A percentile compares a stretch with the other conserved stretches of the same genome.
Conservation (phyloP, 1,284 basidiomycete genomes). For the Trametes polyzona region DNA sequence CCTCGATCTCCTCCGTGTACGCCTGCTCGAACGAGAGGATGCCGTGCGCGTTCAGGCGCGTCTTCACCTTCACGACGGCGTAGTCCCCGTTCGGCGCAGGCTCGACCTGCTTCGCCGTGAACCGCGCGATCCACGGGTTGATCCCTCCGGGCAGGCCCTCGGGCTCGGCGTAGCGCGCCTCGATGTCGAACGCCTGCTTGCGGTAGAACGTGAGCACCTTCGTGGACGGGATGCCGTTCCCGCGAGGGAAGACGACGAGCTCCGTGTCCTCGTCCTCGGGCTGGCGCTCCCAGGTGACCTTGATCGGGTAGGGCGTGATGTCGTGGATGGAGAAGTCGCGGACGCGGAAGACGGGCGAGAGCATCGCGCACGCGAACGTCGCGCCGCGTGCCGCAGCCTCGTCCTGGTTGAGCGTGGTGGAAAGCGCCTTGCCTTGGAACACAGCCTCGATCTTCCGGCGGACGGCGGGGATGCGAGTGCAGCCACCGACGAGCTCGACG, state of each 20-base stretch:
- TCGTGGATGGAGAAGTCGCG: conserved; percentile 90
- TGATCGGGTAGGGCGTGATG: conserved; percentile 84
- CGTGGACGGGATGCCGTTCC: conserved; percentile 86
- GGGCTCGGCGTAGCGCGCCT: conserved; percentile 81
- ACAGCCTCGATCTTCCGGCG: conserved; percentile 66
- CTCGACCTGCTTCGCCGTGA: conserved; percentile 82
- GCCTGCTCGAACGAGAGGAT: conserved; percentile 84
- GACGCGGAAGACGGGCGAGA: conserved; percentile 95
- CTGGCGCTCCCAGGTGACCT: conserved; percentile 81
- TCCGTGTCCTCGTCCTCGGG: conserved; percentile 86
- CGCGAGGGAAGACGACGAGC: conserved; percentile 83
- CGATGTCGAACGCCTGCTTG: conserved; percentile 83
- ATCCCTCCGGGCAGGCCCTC: conserved; percentile 70
- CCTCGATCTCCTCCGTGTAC: conserved; percentile 83
- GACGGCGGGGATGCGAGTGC: conserved; percentile 71
- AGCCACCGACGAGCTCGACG: conserved; percentile 72
- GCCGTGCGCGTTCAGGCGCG: conserved; percentile 84
- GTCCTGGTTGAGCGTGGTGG: conserved; percentile 92
- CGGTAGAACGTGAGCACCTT: conserved; percentile 96
- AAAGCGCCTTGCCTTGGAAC: conserved; percentile 74
- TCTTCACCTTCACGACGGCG: conserved; percentile 87
- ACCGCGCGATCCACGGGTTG: conserved; percentile 83
- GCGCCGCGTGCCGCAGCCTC: conserved; percentile 93
- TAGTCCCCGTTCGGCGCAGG: conserved; percentile 71
- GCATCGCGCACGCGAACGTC: conserved; percentile 92